Base-by-base conservation (phyloP, 805 yeast genomes). In the Isabelozyma heimii region DNA sequence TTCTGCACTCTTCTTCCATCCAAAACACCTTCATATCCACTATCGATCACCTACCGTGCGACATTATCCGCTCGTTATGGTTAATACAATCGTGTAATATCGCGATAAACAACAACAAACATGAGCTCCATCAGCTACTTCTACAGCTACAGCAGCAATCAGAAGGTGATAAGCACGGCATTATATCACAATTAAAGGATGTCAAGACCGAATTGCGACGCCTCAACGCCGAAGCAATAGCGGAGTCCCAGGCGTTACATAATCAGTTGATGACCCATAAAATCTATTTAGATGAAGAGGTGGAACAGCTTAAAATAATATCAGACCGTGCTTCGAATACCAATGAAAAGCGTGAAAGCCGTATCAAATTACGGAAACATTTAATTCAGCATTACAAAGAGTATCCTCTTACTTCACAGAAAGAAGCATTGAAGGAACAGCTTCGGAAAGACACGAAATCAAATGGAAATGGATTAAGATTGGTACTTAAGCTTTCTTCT, bases 31-130 rank as follows among this genome's bases (percentile, higher is more conserved):
- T 69, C 53, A 66, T 73, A 30, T 64, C 76, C 17, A 72, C 76
- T 4, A 60, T 73, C 8, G 79, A 73, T 50, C 79, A 73, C 51
- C 58, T 73, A 37, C 77, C 79, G 24, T 66, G 76, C 47, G 79
- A 73, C 48, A 58, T 73, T 3, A 62, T 73, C 40, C 67, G 79
- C 43, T 69, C 76, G 8, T 55, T 73, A 8, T 73, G 79, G 79
- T 55, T 72, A 14, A 62, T 73, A 3, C 79, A 73, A 46, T 54
- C 67, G 12, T 63, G 72, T 45, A 73, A 73, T 47, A 54, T 70
- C 16, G 45, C 57, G 8, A 57, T 64, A 3, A 62, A 58, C 20
- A 60, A 63, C 37, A 54, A 52, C 39, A 57, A 57, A 49, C 53
- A 53, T 1, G 52, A 49, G 41, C 51, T 67, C 24, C 50, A 64